Evolutionary conservation across 192 early-diverging fungal species (phyloP).

Genomic region (Gamsiella multidivaricata): DNA sequence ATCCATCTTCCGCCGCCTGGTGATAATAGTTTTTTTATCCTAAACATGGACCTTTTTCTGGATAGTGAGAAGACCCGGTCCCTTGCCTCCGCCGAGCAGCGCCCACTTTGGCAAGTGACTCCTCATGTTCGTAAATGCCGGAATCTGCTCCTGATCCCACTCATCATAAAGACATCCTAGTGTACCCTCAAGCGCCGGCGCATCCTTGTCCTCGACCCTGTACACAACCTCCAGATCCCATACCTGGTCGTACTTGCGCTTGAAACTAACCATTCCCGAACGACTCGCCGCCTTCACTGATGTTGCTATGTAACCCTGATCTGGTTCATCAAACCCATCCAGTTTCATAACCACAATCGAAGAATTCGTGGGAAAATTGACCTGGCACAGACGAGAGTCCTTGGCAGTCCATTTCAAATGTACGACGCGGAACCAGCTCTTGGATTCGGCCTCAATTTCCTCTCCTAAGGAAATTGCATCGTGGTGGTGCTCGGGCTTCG

Average conservation of each 20-base stretch:
- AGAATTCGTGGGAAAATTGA: conserved; percentile 16
- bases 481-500: conserved; percentile 25
- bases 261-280: conserved; percentile 19
- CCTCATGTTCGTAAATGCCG: conserved; percentile 56
- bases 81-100: conserved; percentile 53
- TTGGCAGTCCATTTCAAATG: conserved; percentile 39
- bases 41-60: conserved; percentile 36
- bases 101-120: conserved; percentile 46
- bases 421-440: conserved; percentile 24
- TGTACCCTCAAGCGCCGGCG: conserved; percentile 28
- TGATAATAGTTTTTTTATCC: no score
- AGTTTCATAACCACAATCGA: conserved; percentile 28
- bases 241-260: conserved; percentile 26
- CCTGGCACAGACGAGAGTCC: conserved; percentile 51
- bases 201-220: conserved; percentile 25
- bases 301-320: conserved; percentile 9
- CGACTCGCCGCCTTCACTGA: conserved; percentile 4
- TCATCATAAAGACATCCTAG: conserved; percentile 64
- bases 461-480: conserved; percentile 1
- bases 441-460: conserved; percentile 4
- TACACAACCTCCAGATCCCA: conserved; percentile 31
- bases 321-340: conserved; percentile 35
- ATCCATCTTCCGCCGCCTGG: no score
- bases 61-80: conserved; percentile 41
- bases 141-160: conserved; percentile 59